Evolutionary conservation across 371 early-diverging fungal species (phyloP).

Genomic region (Mortierella sp.): DNA sequence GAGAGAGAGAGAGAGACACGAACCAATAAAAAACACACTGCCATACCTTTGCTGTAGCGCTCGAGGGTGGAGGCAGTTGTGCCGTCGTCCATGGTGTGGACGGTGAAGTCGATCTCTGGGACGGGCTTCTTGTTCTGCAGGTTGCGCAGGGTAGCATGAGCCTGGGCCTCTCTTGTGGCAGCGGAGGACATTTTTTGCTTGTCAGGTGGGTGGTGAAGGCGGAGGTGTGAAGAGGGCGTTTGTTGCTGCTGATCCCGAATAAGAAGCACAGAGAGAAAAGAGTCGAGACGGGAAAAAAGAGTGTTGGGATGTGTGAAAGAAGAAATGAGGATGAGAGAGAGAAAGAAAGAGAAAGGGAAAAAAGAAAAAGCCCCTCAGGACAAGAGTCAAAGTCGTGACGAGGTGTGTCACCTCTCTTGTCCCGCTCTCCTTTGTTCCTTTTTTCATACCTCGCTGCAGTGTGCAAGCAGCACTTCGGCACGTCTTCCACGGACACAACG

Average conservation of each 20-base stretch:
- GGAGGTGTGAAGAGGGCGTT: neutral
- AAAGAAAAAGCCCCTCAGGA: neutral
- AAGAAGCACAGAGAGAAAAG: neutral
- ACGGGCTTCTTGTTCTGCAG: constrained; percentile 53
- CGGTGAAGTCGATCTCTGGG: constrained; percentile 78
- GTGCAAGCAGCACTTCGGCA: neutral
- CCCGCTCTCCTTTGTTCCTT: neutral
- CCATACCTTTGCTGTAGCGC: constrained; percentile 82
- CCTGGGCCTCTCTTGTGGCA: constrained; percentile 40
- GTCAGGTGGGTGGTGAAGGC: neutral
- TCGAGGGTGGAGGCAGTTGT: constrained; percentile 81
- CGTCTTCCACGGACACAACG: too few species aligned
- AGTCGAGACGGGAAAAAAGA: neutral
- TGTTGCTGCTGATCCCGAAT: neutral
- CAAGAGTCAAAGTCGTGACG: constrained; percentile 3
- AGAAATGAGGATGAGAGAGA: neutral
- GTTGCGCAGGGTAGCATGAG: constrained; percentile 41
- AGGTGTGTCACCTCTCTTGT: neutral
- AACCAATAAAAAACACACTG: neutral
- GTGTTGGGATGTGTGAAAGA: neutral
- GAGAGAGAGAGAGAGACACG: neutral
- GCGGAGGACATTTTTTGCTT: constrained; percentile 4
- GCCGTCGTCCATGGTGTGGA: constrained; percentile 85
- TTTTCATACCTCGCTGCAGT: too few species aligned
- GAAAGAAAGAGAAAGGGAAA: neutral